Evolutionary conservation across 768 basidiomycete species (phyloP), one percentile per base, ranked within the genome.

Genomic region (Tulasnella sp.): DNA sequence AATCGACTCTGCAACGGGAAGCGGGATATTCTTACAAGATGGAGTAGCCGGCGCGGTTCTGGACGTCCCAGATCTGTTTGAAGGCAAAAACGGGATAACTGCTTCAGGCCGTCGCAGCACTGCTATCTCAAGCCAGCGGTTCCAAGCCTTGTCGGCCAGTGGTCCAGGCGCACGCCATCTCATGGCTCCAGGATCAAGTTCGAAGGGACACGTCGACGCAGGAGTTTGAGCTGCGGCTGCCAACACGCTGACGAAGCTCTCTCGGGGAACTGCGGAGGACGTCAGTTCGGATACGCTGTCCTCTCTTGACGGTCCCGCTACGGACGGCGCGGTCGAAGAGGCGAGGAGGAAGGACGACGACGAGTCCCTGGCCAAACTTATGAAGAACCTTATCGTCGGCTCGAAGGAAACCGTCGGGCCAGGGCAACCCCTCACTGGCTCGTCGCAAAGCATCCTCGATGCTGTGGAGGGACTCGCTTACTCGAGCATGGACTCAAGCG

Each of bases 401-500:
- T 52, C 64, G 1, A 22, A 69, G 38, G 77, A 74, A 15, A 15
- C 68, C 19, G 69, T 15, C 68, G 64, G 0, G 19, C 34, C 31
- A 29, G 25, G 22, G 3, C 36, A 29, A 17, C 29, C 37, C 34
- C 14, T 7, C n/a, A 29, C 25, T 19, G 29, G 11, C 38, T 84
- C 39, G 82, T 81, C 52, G 34, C 45, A 70, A n/a, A 86, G 88
- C 14, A 79, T 88, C 17, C 83, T 85, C 9, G 91, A 94, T 78
- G 90, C 90, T 3, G 85, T 96, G 15, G 96, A 97, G 84, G 94
- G 91, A 0, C 84, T 97, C 71, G 93, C 92, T n/a, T 92, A 96
- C 82, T 0, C 77, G 81, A 1, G 85, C 91, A 64, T 25, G 34
- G 77, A 75, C 31, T 15, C 74, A 14, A 67, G 22, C 22, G 54